Conservation (phyloP, 148 eudicot genomes). For the Euryodendron excelsum region DNA sequence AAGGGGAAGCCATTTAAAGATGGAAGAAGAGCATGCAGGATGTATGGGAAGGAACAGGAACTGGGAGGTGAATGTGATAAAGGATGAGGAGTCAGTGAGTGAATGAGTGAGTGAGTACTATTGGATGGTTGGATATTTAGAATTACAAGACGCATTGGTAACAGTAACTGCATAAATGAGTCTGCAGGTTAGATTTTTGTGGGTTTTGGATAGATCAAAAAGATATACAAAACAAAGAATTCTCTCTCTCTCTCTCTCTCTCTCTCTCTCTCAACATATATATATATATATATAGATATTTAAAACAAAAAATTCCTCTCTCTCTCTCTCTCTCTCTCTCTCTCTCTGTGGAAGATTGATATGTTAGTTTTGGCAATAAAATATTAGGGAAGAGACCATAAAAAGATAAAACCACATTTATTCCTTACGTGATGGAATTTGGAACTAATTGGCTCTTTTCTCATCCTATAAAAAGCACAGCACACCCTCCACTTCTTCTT, state of each 20-base stretch:
- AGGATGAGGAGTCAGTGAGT: neutral
- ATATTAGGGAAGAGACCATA: neutral
- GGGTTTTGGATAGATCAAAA: neutral
- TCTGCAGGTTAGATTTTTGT: neutral
- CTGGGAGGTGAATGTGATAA: neutral
- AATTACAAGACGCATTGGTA: constrained; percentile 29
- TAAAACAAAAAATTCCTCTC: too few species aligned
- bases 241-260: too few species aligned
- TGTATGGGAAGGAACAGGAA: too few species aligned
- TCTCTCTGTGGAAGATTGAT: neutral
- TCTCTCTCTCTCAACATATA: too few species aligned
- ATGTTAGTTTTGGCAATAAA: neutral
- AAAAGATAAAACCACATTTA: neutral
- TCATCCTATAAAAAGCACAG: constrained; percentile 15
- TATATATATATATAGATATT: too few species aligned
- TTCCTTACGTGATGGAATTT: neutral
- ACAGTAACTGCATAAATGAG: constrained; percentile 3
- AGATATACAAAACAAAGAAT: neutral
- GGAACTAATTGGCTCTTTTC: neutral
- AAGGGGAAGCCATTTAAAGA: too few species aligned
- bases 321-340: too few species aligned
- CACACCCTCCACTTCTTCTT: neutral
- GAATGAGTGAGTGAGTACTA: too few species aligned
- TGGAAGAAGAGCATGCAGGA: too few species aligned
- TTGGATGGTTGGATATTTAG: constrained; percentile 18